A percentile compares a stretch with the other conserved stretches of the same genome.
phyloP scores from a whole-genome alignment of 2,329 filamentous ascomycete species.

The Dryadomyces quercivorus region DNA sequence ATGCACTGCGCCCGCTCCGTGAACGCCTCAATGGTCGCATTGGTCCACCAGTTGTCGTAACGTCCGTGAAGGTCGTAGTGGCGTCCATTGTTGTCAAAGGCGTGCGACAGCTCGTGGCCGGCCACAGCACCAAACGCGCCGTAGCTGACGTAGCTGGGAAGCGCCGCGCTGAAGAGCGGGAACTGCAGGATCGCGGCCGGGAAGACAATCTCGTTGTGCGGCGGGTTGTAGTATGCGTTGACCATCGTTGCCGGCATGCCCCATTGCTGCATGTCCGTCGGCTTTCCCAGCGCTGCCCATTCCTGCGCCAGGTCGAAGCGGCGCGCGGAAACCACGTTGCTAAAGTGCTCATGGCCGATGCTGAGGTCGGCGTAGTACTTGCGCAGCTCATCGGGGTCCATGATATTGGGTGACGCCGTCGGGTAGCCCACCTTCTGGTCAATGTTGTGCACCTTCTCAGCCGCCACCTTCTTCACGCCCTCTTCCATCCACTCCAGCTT shows the following conservation, averaged over 20 bases:
- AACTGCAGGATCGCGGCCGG: constrained; percentile 59
- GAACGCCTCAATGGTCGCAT: constrained; percentile 45
- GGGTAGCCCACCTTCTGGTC: constrained; percentile 58
- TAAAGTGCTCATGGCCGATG: constrained; percentile 41
- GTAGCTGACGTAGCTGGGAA: constrained; percentile 55
- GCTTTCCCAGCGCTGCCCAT: constrained; percentile 48
- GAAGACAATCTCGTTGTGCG: constrained; percentile 57
- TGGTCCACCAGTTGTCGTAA: constrained; percentile 55
- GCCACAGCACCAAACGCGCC: constrained; percentile 56
- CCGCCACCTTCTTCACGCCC: constrained; percentile 44
- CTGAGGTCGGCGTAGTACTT: constrained; percentile 43
- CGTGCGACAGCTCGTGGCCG: constrained; percentile 59
- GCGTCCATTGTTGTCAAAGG: constrained; percentile 54
- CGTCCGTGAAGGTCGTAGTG: constrained; percentile 54
- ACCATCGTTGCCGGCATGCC: constrained; percentile 46
- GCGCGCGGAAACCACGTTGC: constrained; percentile 41
- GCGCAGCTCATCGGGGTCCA: constrained; percentile 41
- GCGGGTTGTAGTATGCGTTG: constrained; percentile 56
- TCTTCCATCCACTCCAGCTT: constrained; percentile 53
- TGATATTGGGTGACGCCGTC: constrained; percentile 43
- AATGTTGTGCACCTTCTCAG: constrained; percentile 55
- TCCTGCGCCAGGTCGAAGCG: constrained; percentile 31
- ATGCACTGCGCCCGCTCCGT: constrained; percentile 50
- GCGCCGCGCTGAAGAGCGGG: constrained; percentile 49
- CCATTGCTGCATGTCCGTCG: constrained; percentile 49